Conservation (phyloP, 805 yeast genomes). For the Debaryomyces castellii region DNA sequence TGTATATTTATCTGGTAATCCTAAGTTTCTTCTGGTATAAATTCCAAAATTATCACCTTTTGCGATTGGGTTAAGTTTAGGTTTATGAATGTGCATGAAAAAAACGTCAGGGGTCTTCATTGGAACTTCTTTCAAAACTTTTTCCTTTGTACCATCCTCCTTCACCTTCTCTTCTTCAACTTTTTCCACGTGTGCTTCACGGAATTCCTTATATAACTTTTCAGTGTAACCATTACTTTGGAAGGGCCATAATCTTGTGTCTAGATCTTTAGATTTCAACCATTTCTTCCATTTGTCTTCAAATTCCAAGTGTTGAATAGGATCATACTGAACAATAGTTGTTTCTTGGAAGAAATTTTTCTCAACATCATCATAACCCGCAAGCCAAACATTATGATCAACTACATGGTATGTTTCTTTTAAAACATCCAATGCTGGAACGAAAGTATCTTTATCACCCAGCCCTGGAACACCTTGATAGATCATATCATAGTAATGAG, state of each 20-base stretch:
- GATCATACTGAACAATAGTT: conserved; percentile 34
- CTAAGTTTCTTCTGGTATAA: conserved; percentile 23
- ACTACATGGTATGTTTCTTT: conserved; percentile 32
- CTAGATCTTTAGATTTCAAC: conserved; percentile 21
- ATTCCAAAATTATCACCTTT: conserved; percentile 18
- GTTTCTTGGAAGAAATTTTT: conserved; percentile 20
- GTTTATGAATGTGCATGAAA: conserved; percentile 33
- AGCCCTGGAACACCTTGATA: conserved; percentile 35
- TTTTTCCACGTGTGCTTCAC: conserved; percentile 1
- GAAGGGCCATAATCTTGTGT: conserved; percentile 30
- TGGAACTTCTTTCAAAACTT: conserved; percentile 2
- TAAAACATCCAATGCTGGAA: conserved; percentile 36
- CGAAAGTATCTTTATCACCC: conserved; percentile 39
- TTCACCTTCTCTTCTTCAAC: not conserved
- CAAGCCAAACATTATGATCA: conserved; percentile 13
- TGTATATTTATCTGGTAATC: conserved; percentile 16
- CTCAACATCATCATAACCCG: conserved; percentile 10
- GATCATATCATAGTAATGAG: conserved; percentile 26
- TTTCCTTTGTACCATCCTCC: conserved; percentile 4
- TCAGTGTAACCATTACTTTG: conserved; percentile 26
- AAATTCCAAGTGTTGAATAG: conserved; percentile 18
- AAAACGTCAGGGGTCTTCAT: conserved; percentile 21
- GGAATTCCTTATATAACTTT: conserved; percentile 19
- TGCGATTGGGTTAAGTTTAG: conserved; percentile 29
- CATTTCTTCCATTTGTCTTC: conserved; percentile 25